Percentiles rank a stretch among this genome's conserved stretches.
phyloP scores from a whole-genome alignment of 1,284 basidiomycete species.

The Boletus sp. region DNA sequence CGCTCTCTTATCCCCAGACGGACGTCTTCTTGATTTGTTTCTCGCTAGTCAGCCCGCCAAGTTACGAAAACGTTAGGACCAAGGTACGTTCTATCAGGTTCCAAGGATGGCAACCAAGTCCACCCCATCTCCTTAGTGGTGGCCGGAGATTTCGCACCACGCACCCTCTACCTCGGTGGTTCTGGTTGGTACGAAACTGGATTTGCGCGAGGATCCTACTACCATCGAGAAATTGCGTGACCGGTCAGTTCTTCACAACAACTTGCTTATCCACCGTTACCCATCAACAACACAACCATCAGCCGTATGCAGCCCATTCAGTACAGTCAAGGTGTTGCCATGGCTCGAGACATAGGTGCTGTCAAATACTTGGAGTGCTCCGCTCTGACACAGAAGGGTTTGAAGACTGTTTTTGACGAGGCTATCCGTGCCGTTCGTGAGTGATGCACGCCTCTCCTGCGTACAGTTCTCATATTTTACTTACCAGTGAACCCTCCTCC shows the following conservation, averaged over 20 bases:
- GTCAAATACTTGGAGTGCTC: slow-evolving; percentile 99
- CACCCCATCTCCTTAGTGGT: slow-evolving; percentile 63
- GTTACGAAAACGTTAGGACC: slow-evolving; percentile 97
- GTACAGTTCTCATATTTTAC: slow-evolving; percentile 15
- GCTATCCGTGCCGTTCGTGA: slow-evolving; percentile 88
- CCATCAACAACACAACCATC: slow-evolving; percentile 14
- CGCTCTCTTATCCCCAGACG: slow-evolving; percentile 98
- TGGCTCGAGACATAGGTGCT: slow-evolving; percentile 95
- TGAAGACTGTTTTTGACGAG: slow-evolving; percentile 99
- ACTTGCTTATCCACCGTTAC: slow-evolving; percentile 2
- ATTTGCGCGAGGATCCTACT: slow-evolving; percentile 90
- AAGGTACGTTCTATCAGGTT: slow-evolving; percentile 57
- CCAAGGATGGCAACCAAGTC: slow-evolving; percentile 7
- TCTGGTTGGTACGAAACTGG: slow-evolving; percentile 96
- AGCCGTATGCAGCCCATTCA: slow-evolving; percentile 94
- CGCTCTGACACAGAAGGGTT: slow-evolving; percentile 95
- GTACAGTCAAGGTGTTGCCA: slow-evolving; percentile 85
- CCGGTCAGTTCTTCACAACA: slow-evolving; percentile 46
- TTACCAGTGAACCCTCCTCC: slow-evolving; percentile 69
- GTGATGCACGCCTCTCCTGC: slow-evolving; percentile 35
- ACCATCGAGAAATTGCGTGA: slow-evolving; percentile 93
- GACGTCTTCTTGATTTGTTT: slow-evolving; percentile 99
- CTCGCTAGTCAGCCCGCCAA: slow-evolving; percentile 94
- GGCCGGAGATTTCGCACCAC: slow-evolving; percentile 95
- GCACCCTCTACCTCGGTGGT: slow-evolving; percentile 93